Evolutionary conservation across 2,329 filamentous ascomycete genomes (phyloP).

Genomic region (Bipolaris gigantea): DNA sequence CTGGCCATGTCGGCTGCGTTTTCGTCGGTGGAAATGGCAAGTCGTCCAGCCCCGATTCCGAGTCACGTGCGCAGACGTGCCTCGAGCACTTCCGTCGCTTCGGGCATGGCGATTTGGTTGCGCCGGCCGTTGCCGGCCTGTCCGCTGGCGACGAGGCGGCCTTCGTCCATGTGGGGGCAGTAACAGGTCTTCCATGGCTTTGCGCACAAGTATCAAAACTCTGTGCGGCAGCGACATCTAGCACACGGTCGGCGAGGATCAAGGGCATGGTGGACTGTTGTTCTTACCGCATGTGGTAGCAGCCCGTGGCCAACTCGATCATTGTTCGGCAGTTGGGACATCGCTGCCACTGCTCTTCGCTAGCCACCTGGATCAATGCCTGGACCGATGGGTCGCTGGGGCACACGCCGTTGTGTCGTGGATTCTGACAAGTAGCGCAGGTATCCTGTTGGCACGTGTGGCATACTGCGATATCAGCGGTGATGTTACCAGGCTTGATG

Average conservation of each 20-base stretch:
- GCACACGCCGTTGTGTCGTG: conserved; percentile 14
- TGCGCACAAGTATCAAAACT: conserved; percentile 71
- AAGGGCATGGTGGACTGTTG: not conserved
- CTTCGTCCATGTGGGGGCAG: not conserved
- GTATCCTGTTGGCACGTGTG: conserved; percentile 7
- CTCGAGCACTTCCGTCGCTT: conserved; percentile 16
- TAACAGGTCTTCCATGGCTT: conserved; percentile 39
- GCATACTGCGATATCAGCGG: conserved; percentile 12
- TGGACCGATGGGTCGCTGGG: conserved; percentile 14
- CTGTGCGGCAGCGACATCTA: conserved; percentile 57
- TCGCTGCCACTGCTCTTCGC: conserved; percentile 11
- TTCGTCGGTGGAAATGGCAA: conserved; percentile 10
- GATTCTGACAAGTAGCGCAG: conserved; percentile 15
- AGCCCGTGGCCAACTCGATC: conserved; percentile 16
- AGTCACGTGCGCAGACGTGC: conserved; percentile 16
- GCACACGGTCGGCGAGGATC: not conserved
- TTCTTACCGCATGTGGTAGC: conserved; percentile 21
- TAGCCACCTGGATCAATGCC: conserved; percentile 12
- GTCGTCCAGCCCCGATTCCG: conserved; percentile 17
- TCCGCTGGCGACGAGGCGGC: not conserved
- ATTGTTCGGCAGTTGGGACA: conserved; percentile 15
- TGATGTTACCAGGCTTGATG: conserved; percentile 10
- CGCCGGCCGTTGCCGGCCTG: conserved; percentile 1
- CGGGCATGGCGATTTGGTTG: conserved; percentile 16
- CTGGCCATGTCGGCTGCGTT: not conserved